These are phyloP conservation scores for Coffea humblotiana DNA, from an alignment of 305 asterid genomes.

Conservation along the genomic window DNA sequence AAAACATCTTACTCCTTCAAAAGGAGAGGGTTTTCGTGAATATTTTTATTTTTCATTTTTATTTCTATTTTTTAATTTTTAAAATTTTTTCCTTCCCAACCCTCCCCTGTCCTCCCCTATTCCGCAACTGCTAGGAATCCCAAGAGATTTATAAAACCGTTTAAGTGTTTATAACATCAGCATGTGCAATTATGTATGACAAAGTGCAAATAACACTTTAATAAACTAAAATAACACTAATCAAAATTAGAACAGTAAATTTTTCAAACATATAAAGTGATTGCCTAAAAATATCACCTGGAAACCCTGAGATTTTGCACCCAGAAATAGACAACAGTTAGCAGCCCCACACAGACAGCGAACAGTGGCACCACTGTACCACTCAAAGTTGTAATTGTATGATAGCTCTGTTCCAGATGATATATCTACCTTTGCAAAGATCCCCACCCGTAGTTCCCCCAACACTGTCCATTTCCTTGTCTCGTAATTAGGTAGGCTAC, in stretches of 20 bases:
- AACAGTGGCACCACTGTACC: conserved; percentile 93
- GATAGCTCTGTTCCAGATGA: conserved; percentile 68
- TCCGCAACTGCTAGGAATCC: too few species aligned
- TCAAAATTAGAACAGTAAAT: conserved; percentile 10
- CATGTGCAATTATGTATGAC: background rate
- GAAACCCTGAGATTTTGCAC: conserved; percentile 96
- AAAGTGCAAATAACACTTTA: background rate
- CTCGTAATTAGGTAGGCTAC: conserved; percentile 93
- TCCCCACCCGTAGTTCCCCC: conserved; percentile 90
- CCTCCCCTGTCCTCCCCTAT: too few species aligned
- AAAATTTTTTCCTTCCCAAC: too few species aligned
- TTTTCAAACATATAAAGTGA: background rate
- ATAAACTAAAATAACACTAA: background rate
- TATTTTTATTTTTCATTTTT: too few species aligned
- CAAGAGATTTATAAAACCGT: too few species aligned
- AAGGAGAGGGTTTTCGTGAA: background rate
- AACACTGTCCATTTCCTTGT: conserved; percentile 94
- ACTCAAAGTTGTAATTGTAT: conserved; percentile 83
- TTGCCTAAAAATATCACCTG: conserved; percentile 50
- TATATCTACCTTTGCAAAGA: conserved; percentile 75
- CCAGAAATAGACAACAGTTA: conserved; percentile 85
- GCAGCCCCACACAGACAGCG: conserved; percentile 93
- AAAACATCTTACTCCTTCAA: background rate
- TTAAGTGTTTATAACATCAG: background rate
- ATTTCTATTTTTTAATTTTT: too few species aligned